Conservation (phyloP, 305 asterid genomes). For the Caryopteris hybrid region DNA sequence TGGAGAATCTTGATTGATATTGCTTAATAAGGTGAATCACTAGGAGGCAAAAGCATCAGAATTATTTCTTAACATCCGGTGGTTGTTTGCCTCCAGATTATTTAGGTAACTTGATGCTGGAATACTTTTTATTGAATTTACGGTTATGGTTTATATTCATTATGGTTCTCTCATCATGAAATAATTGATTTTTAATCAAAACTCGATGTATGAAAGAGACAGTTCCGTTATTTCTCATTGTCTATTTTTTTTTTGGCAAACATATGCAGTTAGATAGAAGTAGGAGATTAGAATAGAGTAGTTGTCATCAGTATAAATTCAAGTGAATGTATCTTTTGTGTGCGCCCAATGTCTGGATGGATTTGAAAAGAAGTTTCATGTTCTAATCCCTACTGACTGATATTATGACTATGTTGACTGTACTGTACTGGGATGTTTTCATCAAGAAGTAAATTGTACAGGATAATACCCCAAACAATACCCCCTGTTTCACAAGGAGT, state of each 20-base stretch:
- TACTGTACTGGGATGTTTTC: background rate
- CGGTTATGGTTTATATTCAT: background rate
- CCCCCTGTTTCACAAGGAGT: too few species aligned
- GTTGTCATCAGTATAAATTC: background rate
- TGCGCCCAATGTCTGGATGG: background rate
- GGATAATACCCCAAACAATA: too few species aligned
- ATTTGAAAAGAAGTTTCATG: background rate
- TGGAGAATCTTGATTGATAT: conserved; percentile 54
- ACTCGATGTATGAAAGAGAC: background rate
- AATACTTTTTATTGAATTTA: background rate
- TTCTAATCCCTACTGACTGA: background rate
- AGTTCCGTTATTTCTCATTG: background rate
- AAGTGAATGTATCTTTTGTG: background rate
- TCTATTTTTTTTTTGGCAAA: background rate
- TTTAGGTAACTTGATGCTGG: conserved; percentile 17
- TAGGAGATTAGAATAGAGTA: background rate
- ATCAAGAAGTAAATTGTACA: background rate
- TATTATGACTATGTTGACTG: background rate
- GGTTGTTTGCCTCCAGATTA: conserved; percentile 18
- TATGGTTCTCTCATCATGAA: background rate
- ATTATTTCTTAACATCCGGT: conserved; percentile 11
- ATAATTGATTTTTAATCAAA: background rate
- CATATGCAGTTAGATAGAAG: background rate
- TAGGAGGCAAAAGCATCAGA: conserved; percentile 25
- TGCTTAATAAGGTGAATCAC: conserved; percentile 20